Base-by-base conservation (phyloP, 73 alveolate species). In the Paramecium caudatum region DNA sequence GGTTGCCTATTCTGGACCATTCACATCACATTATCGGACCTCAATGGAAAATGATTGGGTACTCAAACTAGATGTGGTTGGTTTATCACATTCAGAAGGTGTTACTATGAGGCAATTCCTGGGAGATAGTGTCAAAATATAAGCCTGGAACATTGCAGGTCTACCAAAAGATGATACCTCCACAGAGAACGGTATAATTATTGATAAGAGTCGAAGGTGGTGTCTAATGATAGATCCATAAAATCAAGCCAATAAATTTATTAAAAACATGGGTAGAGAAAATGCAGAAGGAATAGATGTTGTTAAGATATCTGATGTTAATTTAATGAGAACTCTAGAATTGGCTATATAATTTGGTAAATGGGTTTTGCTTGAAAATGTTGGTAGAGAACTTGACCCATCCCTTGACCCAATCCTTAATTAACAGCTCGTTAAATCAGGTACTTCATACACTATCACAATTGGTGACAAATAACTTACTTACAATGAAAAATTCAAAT, bases 171-270 rank as follows among this genome's bases (percentile, higher is more conserved):
- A 97, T 92, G 95, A 97, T 46, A 94, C 98, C 30, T 95, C 99
- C 32, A 97, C 98, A 43, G 99, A 98, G 94, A 98, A 98, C 90
- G 99, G 98, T 45, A 98, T 97, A 55, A 98, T 98, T 23, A 95
- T 98, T 92, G 97, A 94, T 87, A 97, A 96, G 82, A 87, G 99
- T 41, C 95, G 99, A 94, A 93, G 99, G 85, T 99, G 99, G 99
- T 99, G 99, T 10, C 96, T 99, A 87, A 98, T 99, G 99, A 98
- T 99, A 81, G 99, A 99, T 90, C 99, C 99, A 23, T 99, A 99
- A 88, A 95, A 97, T 62, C 90, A 93, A 88, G 99, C 99, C 27
- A 98, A 98, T 96, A 98, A 96, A 87, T 99, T 95, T 91, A 97
- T 99, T 92, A 99, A 98, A 96, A 96, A 97, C 49, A 95, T 98